Evolutionary conservation across 106 monocot species (phyloP).

Genomic region (Vanilla planifolia): DNA sequence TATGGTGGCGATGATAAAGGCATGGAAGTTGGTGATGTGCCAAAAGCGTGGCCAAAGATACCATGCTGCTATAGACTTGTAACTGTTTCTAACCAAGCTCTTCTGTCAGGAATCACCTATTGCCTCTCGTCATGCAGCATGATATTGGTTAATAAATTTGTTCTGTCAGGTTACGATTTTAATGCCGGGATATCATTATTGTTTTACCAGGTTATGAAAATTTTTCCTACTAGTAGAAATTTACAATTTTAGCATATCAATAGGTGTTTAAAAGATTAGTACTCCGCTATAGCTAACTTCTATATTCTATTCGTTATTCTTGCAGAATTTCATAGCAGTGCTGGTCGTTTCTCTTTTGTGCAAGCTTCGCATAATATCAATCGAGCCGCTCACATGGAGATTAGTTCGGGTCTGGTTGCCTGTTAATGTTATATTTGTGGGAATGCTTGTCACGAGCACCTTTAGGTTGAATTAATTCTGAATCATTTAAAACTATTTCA

Average conservation of each 20-base stretch:
- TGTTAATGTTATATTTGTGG: conserved; percentile 68
- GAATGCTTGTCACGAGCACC: conserved; percentile 70
- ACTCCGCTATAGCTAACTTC: too few relatives aligned
- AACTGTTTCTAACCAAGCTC: conserved; percentile 65
- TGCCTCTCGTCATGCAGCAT: conserved; percentile 94
- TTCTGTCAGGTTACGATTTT: conserved; percentile 77
- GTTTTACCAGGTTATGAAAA: conserved; percentile 98
- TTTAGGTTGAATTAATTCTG: too few relatives aligned
- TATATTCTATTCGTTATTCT: too few relatives aligned
- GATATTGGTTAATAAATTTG: conserved; percentile 91
- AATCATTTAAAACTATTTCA: too few relatives aligned
- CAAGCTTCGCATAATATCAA: conserved; percentile 32
- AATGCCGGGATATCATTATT: conserved; percentile 81
- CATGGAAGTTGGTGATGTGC: conserved; percentile 58
- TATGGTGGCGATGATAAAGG: conserved; percentile 33
- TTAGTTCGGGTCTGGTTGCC: conserved; percentile 62
- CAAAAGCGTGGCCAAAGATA: conserved; percentile 53
- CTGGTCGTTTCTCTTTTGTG: conserved; percentile 31
- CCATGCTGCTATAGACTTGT: conserved; percentile 21
- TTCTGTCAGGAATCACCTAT: conserved; percentile 77
- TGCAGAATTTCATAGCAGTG: conserved; percentile 63
- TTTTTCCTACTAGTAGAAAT: too few relatives aligned
- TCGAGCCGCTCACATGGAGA: conserved; percentile 68
- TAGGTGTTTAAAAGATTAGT: too few relatives aligned
- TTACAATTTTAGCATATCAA: too few relatives aligned